These are phyloP conservation scores for Geosmithia morbida DNA, from an alignment of 2,329 filamentous ascomycete species.

Conservation along the genomic window DNA sequence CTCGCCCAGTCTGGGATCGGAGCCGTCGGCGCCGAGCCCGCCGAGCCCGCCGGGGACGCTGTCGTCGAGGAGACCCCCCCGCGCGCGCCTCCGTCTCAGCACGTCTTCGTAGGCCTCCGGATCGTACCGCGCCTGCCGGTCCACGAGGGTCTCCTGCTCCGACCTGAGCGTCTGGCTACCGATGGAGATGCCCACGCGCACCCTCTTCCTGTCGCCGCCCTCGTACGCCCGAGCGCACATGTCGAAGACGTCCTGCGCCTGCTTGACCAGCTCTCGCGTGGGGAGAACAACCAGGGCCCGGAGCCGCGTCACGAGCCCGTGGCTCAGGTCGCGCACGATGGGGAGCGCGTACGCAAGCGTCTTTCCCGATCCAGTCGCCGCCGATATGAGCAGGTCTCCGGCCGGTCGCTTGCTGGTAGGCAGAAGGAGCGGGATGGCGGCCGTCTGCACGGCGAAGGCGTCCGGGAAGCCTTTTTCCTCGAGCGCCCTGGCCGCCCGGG, in stretches of 20 bases:
- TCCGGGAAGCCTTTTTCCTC: constrained; percentile 37
- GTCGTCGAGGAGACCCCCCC: not conserved
- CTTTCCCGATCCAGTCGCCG: constrained; percentile 91
- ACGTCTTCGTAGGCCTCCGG: constrained; percentile 32
- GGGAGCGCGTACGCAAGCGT: constrained; percentile 85
- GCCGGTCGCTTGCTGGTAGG: constrained; percentile 43
- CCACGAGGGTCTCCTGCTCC: constrained; percentile 36
- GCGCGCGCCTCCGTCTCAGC: constrained; percentile 1
- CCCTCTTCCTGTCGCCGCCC: constrained; percentile 42
- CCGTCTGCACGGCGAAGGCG: constrained; percentile 27
- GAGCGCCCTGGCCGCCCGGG: constrained; percentile 46
- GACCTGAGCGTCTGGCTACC: constrained; percentile 64
- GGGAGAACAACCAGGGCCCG: constrained; percentile 77
- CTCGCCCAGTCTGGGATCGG: constrained; percentile 15
- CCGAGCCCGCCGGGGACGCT: not conserved
- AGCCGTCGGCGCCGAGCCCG: not conserved
- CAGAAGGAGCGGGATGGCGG: constrained; percentile 63
- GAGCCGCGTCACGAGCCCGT: constrained; percentile 48
- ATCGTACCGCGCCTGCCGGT: constrained; percentile 43
- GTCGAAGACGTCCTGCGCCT: constrained; percentile 68
- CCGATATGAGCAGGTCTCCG: constrained; percentile 79
- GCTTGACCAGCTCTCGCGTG: constrained; percentile 77
- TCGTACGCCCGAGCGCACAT: constrained; percentile 51
- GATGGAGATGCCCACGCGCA: constrained; percentile 69
- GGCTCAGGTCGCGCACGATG: constrained; percentile 62